Evolutionary conservation across 495 filamentous ascomycete genomes (phyloP).

Genomic region (Talaromyces stipitatus): DNA sequence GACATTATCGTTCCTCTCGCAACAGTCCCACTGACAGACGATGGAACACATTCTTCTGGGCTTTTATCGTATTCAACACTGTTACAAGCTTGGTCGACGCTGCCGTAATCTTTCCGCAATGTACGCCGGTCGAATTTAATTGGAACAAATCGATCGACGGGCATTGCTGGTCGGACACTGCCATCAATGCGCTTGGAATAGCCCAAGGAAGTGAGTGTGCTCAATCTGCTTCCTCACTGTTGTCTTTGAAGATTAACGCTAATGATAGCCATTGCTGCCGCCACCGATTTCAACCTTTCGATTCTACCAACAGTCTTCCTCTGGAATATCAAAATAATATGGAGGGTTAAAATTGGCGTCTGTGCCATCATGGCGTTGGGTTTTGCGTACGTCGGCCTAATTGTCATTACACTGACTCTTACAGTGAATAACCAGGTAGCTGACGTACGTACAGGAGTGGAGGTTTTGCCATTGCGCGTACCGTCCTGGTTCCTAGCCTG

Average conservation of each 20-base stretch:
- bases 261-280: slow-evolving; percentile 1
- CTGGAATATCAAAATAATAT: slow-evolving; percentile 4
- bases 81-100: slow-evolving; percentile 1
- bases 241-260: not conserved
- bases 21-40: not conserved
- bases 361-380: slow-evolving; percentile 5
- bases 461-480: not conserved
- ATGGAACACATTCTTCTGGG: slow-evolving; percentile 1
- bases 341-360: not conserved
- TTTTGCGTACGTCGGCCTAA: not conserved
- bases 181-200: slow-evolving; percentile 6
- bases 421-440: not conserved
- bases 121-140: slow-evolving; percentile 2
- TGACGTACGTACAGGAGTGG: not conserved
- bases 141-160: slow-evolving; percentile 3
- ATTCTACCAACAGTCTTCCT: slow-evolving; percentile 1
- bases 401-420: not conserved
- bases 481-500: not conserved
- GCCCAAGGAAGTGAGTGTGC: not conserved
- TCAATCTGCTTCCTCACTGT: not conserved
- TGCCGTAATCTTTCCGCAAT: slow-evolving; percentile 5
- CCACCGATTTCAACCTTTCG: slow-evolving; percentile 2
- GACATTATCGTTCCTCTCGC: not conserved
- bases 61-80: slow-evolving; percentile 4
- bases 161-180: slow-evolving; percentile 5